These are phyloP conservation scores for Gossypium raimondii DNA, from an alignment of 345 rosid genomes.

Conservation along the genomic window DNA sequence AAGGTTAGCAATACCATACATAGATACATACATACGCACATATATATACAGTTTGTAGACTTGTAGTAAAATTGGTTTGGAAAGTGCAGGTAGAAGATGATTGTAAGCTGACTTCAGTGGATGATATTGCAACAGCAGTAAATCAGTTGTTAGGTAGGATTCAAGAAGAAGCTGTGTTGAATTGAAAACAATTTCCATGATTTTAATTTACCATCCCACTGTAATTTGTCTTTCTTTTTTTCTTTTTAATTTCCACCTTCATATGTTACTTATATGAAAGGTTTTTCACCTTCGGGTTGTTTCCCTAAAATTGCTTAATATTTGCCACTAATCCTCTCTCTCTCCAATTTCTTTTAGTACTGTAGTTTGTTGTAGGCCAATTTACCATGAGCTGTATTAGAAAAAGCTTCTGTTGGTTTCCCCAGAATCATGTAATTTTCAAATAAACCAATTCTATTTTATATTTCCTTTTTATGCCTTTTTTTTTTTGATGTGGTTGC, in stretches of 20 bases:
- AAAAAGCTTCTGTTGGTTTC: not conserved
- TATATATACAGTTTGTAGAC: not conserved
- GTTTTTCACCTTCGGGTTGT: slow-evolving; percentile 19
- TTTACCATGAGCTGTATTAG: slow-evolving; percentile 12
- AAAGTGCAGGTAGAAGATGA: slow-evolving; percentile 78
- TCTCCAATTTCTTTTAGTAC: not conserved
- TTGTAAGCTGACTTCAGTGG: slow-evolving; percentile 67
- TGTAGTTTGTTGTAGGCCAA: slow-evolving; percentile 11
- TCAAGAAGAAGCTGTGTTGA: slow-evolving; percentile 42
- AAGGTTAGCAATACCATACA: slow-evolving; percentile 46
- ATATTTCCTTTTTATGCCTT: too few species aligned
- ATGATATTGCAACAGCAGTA: slow-evolving; percentile 72
- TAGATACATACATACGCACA: not conserved
- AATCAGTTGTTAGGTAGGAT: slow-evolving; percentile 57
- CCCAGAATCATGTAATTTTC: slow-evolving; percentile 1
- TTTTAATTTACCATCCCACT: slow-evolving; percentile 15
- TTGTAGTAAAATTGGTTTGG: not conserved
- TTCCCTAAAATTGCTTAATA: slow-evolving; percentile 15
- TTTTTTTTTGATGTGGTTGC: too few species aligned
- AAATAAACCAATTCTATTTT: not conserved
- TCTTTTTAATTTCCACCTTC: not conserved
- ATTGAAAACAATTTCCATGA: slow-evolving; percentile 3
- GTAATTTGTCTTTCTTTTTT: not conserved
- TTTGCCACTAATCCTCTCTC: slow-evolving; percentile 17
- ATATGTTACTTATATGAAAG: not conserved